phyloP scores from a whole-genome alignment of 176 grass and related monocot genomes.

The Thalia dealbata region DNA sequence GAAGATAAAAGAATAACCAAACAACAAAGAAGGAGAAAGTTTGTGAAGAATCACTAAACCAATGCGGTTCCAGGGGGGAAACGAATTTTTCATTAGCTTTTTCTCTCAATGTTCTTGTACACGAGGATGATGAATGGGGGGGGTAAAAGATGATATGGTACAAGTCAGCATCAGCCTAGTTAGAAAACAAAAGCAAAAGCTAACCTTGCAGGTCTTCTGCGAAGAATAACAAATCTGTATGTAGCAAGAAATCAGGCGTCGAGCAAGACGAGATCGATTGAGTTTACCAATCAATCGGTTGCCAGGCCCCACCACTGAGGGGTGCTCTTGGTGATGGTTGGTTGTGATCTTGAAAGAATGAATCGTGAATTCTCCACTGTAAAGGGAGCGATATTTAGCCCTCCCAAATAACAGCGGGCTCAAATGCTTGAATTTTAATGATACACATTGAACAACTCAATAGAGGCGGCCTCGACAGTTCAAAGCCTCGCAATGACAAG shows the following conservation, averaged over 20 bases:
- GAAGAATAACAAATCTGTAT: slow-evolving; percentile 10
- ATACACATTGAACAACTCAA: slow-evolving; percentile 31
- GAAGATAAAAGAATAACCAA: too few relatives aligned
- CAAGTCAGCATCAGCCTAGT: slow-evolving; percentile 4
- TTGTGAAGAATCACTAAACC: too few relatives aligned
- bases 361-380: slow-evolving; percentile 16
- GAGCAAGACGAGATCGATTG: neutral
- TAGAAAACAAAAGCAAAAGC: neutral
- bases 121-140: neutral
- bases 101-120: slow-evolving; percentile 7
- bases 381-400: neutral
- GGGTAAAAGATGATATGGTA: too few relatives aligned
- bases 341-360: slow-evolving; percentile 9
- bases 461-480: slow-evolving; percentile 69
- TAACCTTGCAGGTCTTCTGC: neutral
- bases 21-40: too few relatives aligned
- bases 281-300: neutral
- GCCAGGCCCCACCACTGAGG: neutral
- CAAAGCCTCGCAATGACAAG: slow-evolving; percentile 56
- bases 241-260: neutral
- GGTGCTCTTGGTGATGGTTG: neutral
- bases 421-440: slow-evolving; percentile 14
- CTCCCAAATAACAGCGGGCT: neutral
- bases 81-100: neutral
- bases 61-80: neutral